Percentiles rank a stretch among this genome's conserved stretches.
Conservation (phyloP, 129 eudicot genomes). For the Flaveria sonorensis region DNA sequence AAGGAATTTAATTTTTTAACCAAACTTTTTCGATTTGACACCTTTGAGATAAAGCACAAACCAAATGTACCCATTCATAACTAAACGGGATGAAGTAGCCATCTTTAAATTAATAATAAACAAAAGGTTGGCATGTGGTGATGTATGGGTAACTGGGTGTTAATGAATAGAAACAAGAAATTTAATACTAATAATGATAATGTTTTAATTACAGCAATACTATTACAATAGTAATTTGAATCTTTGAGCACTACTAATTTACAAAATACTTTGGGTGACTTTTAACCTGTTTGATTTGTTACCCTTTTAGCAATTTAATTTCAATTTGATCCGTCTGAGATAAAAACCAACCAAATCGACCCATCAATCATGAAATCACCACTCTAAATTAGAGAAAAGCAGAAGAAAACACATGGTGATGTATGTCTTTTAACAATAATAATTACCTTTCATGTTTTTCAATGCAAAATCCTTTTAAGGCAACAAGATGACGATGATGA, state of each 20-base stretch:
- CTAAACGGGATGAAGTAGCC: neutral
- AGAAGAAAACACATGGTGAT: conserved; percentile 9
- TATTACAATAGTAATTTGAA: neutral
- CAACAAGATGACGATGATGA: conserved; percentile 98
- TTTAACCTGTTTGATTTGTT: neutral
- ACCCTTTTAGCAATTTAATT: neutral
- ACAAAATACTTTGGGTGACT: neutral
- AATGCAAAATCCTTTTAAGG: conserved; percentile 89
- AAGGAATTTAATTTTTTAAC: neutral
- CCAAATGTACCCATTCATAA: neutral
- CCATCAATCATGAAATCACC: neutral
- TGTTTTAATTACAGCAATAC: neutral
- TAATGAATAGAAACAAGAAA: neutral
- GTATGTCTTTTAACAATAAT: neutral
- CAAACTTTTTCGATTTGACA: neutral
- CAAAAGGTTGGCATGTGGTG: neutral
- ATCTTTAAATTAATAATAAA: neutral
- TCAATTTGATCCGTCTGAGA: neutral
- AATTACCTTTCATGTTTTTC: conserved; percentile 77
- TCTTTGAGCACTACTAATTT: neutral
- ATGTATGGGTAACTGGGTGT: neutral
- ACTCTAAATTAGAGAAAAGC: conserved; percentile 7
- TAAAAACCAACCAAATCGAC: neutral
- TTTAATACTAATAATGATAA: neutral
- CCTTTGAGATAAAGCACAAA: neutral